Evolutionary conservation across 2,329 filamentous ascomycete genomes (phyloP).

Genomic region (Ophiobolus disseminans): DNA sequence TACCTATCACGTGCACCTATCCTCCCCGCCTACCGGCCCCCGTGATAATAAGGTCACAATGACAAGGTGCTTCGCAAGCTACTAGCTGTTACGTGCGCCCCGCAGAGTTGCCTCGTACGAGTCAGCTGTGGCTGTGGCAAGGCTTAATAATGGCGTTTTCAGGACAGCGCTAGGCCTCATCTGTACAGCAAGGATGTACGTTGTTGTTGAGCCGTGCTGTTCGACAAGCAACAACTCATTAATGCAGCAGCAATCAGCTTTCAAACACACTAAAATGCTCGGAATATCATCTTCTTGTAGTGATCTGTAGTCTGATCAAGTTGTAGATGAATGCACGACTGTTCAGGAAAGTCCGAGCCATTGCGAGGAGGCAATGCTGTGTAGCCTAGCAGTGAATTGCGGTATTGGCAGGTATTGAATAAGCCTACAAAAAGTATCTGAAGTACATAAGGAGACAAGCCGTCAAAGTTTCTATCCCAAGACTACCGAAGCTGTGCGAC

Average conservation of each 20-base stretch:
- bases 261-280: constrained; percentile 1
- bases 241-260: constrained; percentile 3
- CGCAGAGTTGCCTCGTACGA: neutral
- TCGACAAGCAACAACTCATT: neutral
- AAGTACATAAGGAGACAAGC: neutral
- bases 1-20: too few relatives aligned
- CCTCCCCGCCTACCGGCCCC: too few relatives aligned
- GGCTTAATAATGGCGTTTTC: neutral
- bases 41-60: neutral
- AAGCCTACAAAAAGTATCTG: neutral
- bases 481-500: neutral
- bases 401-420: too few relatives aligned
- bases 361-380: neutral
- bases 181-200: neutral
- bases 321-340: neutral
- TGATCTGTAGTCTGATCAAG: neutral
- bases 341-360: neutral
- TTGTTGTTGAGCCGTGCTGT: neutral
- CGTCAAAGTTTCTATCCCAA: neutral
- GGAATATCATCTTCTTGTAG: constrained; percentile 1
- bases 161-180: neutral
- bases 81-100: neutral
- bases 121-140: neutral
- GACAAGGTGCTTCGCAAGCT: neutral
- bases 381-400: too few relatives aligned